Percentiles rank a stretch among this genome's conserved stretches.
Conservation (phyloP, 306 rosid species). For the Urtica urens region DNA sequence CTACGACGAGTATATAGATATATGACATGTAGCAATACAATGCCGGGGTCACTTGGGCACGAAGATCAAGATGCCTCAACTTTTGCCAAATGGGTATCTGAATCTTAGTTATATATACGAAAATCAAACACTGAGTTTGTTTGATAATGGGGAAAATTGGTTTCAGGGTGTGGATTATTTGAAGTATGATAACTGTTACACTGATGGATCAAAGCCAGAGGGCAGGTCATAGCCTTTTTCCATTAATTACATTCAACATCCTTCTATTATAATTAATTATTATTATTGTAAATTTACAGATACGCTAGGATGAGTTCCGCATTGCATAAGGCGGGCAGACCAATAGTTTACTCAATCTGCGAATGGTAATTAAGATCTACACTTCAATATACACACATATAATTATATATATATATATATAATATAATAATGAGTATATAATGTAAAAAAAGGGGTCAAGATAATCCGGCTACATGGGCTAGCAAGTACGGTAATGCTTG, state of each 20-base stretch:
- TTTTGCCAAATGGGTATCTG: conserved; percentile 17
- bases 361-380: conserved; percentile 8
- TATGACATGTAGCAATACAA: conserved; percentile 14
- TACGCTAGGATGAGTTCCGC: conserved; percentile 16
- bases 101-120: too few relatives aligned
- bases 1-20: too few relatives aligned
- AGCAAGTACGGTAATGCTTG: conserved; percentile 14
- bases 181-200: conserved; percentile 19
- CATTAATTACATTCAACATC: neutral
- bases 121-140: too few relatives aligned
- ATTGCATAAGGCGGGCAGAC: conserved; percentile 14
- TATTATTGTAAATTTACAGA: neutral
- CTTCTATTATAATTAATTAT: neutral
- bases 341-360: conserved; percentile 15
- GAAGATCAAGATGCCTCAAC: conserved; percentile 20
- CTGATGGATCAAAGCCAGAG: conserved; percentile 15
- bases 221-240: neutral
- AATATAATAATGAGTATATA: too few relatives aligned
- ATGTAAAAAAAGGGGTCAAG: conserved; percentile 17
- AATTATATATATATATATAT: too few relatives aligned
- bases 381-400: neutral
- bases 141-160: too few relatives aligned
- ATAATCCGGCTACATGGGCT: conserved; percentile 14
- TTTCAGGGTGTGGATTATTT: conserved; percentile 19
- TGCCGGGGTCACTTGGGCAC: conserved; percentile 22